Conservation (phyloP, 257 asterid species). For the Asclepias syriaca region DNA sequence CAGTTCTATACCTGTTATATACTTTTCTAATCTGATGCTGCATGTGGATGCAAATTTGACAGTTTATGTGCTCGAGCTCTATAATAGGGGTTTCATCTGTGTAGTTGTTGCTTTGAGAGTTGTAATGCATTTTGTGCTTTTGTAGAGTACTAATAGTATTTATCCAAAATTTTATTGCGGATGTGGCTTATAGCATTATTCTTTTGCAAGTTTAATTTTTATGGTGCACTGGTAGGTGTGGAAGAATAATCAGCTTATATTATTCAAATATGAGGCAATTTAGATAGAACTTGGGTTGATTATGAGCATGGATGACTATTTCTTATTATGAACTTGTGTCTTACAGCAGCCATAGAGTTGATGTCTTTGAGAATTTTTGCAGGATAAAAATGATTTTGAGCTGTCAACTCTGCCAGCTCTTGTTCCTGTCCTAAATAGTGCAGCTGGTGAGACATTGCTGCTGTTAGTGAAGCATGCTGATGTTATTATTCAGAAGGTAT, state of each 20-base stretch:
- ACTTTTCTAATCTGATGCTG: background rate
- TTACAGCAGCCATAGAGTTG: background rate
- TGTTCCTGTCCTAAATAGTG: slow-evolving; percentile 87
- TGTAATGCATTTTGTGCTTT: background rate
- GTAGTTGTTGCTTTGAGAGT: background rate
- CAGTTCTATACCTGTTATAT: background rate
- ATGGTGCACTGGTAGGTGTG: background rate
- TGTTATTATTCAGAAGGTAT: slow-evolving; percentile 90
- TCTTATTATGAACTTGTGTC: slow-evolving; percentile 1
- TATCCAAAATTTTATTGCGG: background rate
- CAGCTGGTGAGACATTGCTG: slow-evolving; percentile 92
- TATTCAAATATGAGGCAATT: background rate
- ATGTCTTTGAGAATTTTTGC: slow-evolving; percentile 22
- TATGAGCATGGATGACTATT: background rate
- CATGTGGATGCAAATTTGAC: background rate
- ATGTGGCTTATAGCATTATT: background rate
- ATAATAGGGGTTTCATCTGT: background rate
- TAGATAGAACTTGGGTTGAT: background rate
- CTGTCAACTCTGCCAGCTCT: slow-evolving; percentile 93
- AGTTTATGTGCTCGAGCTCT: background rate
- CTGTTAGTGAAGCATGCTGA: slow-evolving; percentile 93
- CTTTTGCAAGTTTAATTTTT: background rate
- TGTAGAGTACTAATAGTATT: background rate
- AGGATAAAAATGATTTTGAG: slow-evolving; percentile 97
- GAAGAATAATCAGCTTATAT: background rate